Percentiles rank a stretch among this genome's conserved stretches.
Conservation (phyloP, 805 yeast species). For the Pichia ethanolica region DNA sequence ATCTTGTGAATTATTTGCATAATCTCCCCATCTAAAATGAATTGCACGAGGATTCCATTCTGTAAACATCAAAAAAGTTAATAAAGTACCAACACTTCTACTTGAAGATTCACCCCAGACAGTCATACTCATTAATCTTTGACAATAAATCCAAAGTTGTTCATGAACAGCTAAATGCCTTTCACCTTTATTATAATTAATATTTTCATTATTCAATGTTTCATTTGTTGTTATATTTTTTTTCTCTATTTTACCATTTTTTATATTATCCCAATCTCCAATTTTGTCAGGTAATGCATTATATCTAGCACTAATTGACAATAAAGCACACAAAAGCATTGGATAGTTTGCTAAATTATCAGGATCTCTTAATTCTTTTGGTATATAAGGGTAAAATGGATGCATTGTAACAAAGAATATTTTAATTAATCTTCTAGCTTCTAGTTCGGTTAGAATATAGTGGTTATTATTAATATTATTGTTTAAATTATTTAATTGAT, state of each 20-base stretch:
- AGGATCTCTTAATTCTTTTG: conserved; percentile 61
- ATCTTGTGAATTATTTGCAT: conserved; percentile 58
- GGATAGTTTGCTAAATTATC: conserved; percentile 70
- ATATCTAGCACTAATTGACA: conserved; percentile 76
- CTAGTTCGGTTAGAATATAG: conserved; percentile 48
- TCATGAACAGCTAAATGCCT: conserved; percentile 62
- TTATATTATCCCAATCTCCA: conserved; percentile 10
- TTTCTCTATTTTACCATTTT: conserved; percentile 2
- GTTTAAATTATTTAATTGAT: neutral
- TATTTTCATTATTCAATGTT: conserved; percentile 21
- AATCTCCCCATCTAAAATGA: conserved; percentile 82
- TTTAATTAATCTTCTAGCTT: conserved; percentile 50
- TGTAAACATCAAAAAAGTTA: conserved; percentile 76
- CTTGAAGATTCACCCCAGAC: conserved; percentile 94
- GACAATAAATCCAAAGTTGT: conserved; percentile 78
- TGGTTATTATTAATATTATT: neutral
- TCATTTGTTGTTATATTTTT: conserved; percentile 9
- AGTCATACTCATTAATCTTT: conserved; percentile 70
- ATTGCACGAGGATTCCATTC: conserved; percentile 97
- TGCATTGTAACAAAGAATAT: conserved; percentile 72
- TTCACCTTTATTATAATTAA: conserved; percentile 9
- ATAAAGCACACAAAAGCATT: conserved; percentile 67
- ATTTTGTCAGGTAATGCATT: conserved; percentile 45
- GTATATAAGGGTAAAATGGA: conserved; percentile 86
- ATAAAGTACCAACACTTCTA: conserved; percentile 76